Percentiles rank a stretch among this genome's conserved stretches.
Conservation (phyloP, 352 stramenopile genomes). For the Pythium aquatile region DNA sequence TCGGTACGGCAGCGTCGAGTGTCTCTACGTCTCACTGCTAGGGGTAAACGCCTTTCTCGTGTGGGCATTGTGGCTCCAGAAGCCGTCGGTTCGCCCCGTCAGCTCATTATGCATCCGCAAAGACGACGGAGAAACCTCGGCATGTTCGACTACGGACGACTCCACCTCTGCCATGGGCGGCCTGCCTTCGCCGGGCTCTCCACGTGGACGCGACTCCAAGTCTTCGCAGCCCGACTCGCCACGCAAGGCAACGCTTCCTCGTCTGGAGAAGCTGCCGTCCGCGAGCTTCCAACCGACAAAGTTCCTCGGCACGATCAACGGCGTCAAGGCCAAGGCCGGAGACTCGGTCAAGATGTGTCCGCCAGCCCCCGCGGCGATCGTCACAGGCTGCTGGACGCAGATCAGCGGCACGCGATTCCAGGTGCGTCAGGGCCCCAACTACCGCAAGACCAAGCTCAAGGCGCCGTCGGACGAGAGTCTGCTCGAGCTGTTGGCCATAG, state of each 20-base stretch:
- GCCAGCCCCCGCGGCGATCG: slow-evolving; percentile 31
- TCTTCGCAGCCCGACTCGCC: slow-evolving; percentile 13
- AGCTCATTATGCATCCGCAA: neutral
- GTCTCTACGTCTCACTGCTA: slow-evolving; percentile 6
- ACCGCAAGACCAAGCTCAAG: slow-evolving; percentile 75
- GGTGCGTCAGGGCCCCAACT: slow-evolving; percentile 83
- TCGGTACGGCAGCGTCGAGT: slow-evolving; percentile 18
- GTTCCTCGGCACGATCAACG: slow-evolving; percentile 21
- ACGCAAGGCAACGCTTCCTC: slow-evolving; percentile 19
- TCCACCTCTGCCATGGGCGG: neutral
- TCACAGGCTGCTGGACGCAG: slow-evolving; percentile 58
- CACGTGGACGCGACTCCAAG: neutral
- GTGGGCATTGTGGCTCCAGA: slow-evolving; percentile 20
- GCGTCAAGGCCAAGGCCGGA: slow-evolving; percentile 45
- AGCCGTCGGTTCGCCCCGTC: neutral
- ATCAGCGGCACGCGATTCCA: slow-evolving; percentile 71
- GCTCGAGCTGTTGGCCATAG: slow-evolving; percentile 60
- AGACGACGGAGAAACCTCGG: neutral
- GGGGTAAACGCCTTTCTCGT: slow-evolving; percentile 17
- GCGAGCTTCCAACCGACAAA: slow-evolving; percentile 16
- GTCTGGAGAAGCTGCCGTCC: slow-evolving; percentile 20
- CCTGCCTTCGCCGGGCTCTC: slow-evolving; percentile 2
- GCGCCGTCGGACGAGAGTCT: slow-evolving; percentile 52
- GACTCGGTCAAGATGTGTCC: slow-evolving; percentile 55
- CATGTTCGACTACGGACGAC: neutral